Conservation (phyloP, 2,329 filamentous ascomycete species). For the Fusarium metavorans region DNA sequence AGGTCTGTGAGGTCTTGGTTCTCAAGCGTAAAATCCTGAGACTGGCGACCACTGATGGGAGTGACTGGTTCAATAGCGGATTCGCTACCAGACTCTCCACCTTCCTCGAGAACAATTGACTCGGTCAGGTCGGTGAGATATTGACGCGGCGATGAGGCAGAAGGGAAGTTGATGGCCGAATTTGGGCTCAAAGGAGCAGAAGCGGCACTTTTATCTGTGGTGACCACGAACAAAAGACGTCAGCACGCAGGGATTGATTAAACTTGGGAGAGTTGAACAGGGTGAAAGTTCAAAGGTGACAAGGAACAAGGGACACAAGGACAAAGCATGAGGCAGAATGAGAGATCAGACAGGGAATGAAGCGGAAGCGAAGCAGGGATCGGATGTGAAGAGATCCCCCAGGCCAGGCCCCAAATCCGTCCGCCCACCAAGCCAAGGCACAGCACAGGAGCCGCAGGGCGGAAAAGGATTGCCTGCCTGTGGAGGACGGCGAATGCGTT, state of each 20-base stretch:
- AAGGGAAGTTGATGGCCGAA: constrained; percentile 41
- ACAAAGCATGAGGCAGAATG: constrained; percentile 31
- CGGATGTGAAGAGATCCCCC: constrained; percentile 17
- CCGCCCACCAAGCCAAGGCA: constrained; percentile 22
- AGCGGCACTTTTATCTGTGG: constrained; percentile 44
- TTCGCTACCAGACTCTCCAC: constrained; percentile 71
- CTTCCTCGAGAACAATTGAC: constrained; percentile 65
- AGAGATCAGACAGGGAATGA: constrained; percentile 31
- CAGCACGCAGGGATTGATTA: constrained; percentile 43
- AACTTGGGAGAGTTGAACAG: constrained; percentile 26
- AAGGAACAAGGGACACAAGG: constrained; percentile 22
- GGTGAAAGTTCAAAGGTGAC: constrained; percentile 22
- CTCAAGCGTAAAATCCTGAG: constrained; percentile 64
- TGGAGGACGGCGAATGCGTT: constrained; percentile 8
- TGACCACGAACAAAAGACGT: constrained; percentile 39
- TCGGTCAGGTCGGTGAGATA: constrained; percentile 63
- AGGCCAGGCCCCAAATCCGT: constrained; percentile 21
- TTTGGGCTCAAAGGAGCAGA: constrained; percentile 35
- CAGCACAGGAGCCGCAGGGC: constrained; percentile 5
- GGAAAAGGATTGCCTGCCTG: not conserved
- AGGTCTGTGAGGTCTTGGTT: constrained; percentile 54
- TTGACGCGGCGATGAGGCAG: constrained; percentile 59
- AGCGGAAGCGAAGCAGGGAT: constrained; percentile 18
- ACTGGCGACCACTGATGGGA: constrained; percentile 68
- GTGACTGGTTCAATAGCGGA: constrained; percentile 71